phyloP scores from a whole-genome alignment of 2,329 filamentous ascomycete genomes.

The Phialophora chinensis region DNA sequence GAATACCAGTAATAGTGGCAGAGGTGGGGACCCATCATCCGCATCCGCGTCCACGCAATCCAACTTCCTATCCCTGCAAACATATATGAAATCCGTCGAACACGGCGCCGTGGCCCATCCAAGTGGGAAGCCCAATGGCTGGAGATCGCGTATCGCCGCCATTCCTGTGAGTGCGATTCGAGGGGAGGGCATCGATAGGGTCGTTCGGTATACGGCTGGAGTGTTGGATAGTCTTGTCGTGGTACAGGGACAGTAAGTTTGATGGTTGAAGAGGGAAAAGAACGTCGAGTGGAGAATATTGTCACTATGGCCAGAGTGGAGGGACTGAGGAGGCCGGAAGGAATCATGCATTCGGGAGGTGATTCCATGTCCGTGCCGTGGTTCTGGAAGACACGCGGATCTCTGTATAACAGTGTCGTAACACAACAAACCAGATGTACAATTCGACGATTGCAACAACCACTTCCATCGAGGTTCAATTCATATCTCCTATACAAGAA shows the following conservation, averaged over 20 bases:
- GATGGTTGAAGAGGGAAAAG: too few relatives aligned
- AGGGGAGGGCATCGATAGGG: constrained; percentile 75
- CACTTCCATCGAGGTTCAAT: too few relatives aligned
- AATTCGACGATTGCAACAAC: too few relatives aligned
- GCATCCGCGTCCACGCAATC: constrained; percentile 64
- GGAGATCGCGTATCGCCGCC: constrained; percentile 62
- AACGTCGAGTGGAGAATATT: too few relatives aligned
- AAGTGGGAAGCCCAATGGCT: constrained; percentile 71
- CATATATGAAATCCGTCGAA: constrained; percentile 72
- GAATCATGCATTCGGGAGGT: too few relatives aligned
- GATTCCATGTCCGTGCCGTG: too few relatives aligned
- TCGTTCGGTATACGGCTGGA: constrained; percentile 51
- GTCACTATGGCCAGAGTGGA: too few relatives aligned
- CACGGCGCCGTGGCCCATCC: constrained; percentile 72
- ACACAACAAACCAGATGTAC: too few relatives aligned
- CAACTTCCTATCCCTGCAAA: constrained; percentile 73
- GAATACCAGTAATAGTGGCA: background rate
- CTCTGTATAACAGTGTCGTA: too few relatives aligned
- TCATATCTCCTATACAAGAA: background rate
- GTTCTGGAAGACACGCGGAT: too few relatives aligned
- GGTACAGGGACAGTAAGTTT: background rate
- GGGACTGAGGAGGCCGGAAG: too few relatives aligned
- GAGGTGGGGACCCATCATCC: background rate
- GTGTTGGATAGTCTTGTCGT: constrained; percentile 45
- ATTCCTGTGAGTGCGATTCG: constrained; percentile 90